phyloP scores from a whole-genome alignment of 2,329 filamentous ascomycete genomes.

The Leptosphaerulina australis region DNA sequence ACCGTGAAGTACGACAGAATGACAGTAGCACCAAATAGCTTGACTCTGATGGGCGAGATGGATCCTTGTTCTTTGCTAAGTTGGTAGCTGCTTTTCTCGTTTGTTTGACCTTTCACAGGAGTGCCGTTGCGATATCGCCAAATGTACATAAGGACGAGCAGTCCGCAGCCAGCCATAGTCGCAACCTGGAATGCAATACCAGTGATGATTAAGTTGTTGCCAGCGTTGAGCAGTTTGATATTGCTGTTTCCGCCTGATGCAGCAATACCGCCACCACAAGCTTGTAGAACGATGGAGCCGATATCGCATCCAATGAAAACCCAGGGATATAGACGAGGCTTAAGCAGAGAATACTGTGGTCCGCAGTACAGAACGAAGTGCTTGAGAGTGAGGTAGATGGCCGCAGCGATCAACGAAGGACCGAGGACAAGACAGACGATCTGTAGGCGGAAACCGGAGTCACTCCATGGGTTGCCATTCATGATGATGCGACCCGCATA shows the following conservation, averaged over 20 bases:
- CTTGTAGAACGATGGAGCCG: conserved; percentile 61
- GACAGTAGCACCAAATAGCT: conserved; percentile 36
- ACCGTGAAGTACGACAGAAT: conserved; percentile 51
- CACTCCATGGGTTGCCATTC: conserved; percentile 51
- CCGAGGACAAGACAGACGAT: conserved; percentile 53
- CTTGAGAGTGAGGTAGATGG: conserved; percentile 56
- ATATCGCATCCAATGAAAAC: conserved; percentile 65
- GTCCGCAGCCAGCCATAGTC: conserved; percentile 56
- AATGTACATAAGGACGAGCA: conserved; percentile 45
- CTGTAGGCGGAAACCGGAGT: conserved; percentile 52
- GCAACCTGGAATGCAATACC: conserved; percentile 62
- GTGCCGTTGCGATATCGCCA: conserved; percentile 31
- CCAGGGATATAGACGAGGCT: conserved; percentile 57
- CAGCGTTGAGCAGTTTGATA: conserved; percentile 47
- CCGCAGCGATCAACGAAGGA: conserved; percentile 54
- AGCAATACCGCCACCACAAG: conserved; percentile 61
- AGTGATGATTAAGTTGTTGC: conserved; percentile 62
- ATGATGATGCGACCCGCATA: conserved; percentile 53
- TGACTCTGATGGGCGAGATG: conserved; percentile 24
- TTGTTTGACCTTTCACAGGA: conserved; percentile 6
- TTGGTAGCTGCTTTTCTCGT: conserved; percentile 35
- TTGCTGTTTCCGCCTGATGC: conserved; percentile 45
- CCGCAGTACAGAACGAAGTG: conserved; percentile 55
- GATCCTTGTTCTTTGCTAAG: conserved; percentile 30
- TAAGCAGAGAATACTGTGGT: conserved; percentile 49